Evolutionary conservation across 371 early-diverging fungal species (phyloP), one percentile per base, ranked within the genome.

Genomic region (Rhizomucor miehei): DNA sequence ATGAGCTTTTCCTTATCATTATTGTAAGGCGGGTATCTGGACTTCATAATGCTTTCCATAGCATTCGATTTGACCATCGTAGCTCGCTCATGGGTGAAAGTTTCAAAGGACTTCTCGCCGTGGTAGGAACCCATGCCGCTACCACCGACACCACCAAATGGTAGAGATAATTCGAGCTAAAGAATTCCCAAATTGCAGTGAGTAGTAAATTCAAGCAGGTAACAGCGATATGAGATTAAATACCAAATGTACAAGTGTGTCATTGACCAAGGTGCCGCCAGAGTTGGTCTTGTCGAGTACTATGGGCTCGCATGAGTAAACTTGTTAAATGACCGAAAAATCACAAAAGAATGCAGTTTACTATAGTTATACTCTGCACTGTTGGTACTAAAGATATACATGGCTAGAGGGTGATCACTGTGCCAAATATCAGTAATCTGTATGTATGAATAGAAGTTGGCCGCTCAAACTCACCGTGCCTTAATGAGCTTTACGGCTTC

Each of bases 61-160:
- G 63, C 67, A 52, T 70, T 64, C 5, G 75, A 65, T 61, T 78
- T 77, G 69, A 80, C 63, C 69, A 83, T 71, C 6, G 81, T 71
- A 20, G 77, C 71, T 21, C 88, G 72, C 24, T 79, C 70, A 52
- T 90, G 89, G 19, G 84, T 81, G 62, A 93, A 90, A 6, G 81
- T 74, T 6, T 87, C 77, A 59, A 94, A 90, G 13, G 92, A 88
- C 38, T 69, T 62, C 48, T 81, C 74, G 50, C 94, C 95, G 39
- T 89, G 90, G 65, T 94, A 94, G 20, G 62, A 61, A 36, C 96
- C 96, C 44, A 78, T 74, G 11, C 96, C 96, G 11, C 89, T 88
- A 3, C 81, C 73, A 3, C 95, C 95, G 9, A 90, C 79, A 38
- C 95, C 96, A 41, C 94, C 94, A 64, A 94, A 94, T 25, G 95